Conservation (phyloP, 129 eudicot genomes). For the Mikania micrantha region DNA sequence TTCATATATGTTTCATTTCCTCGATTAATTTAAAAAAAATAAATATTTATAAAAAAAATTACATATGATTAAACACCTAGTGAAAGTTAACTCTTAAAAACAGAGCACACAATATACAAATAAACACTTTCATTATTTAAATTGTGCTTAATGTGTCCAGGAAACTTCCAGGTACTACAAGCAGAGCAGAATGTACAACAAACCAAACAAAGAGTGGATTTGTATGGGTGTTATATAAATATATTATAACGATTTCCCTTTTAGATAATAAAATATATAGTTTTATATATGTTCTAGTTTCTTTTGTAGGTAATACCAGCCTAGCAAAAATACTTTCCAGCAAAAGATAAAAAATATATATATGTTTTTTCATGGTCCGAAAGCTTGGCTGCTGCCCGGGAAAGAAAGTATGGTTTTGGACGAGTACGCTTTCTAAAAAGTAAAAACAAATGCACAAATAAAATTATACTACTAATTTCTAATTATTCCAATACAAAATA, state of each 20-base stretch:
- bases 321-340: constrained; percentile 32
- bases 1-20: too few relatives aligned
- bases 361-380: not conserved
- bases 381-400: not conserved
- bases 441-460: not conserved
- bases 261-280: constrained; percentile 12
- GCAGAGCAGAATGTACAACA: constrained; percentile 14
- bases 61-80: too few relatives aligned
- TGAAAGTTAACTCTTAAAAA: too few relatives aligned
- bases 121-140: not conserved
- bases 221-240: not conserved
- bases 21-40: too few relatives aligned
- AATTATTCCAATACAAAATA: not conserved
- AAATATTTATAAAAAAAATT: too few relatives aligned
- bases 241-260: constrained; percentile 22
- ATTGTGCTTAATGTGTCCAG: not conserved
- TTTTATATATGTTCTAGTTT: constrained; percentile 1
- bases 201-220: constrained; percentile 15
- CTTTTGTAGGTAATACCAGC: constrained; percentile 31
- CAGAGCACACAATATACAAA: constrained; percentile 1
- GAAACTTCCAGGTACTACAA: constrained; percentile 25
- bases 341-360: constrained; percentile 7
- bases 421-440: constrained; percentile 27
- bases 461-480: constrained; percentile 3
- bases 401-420: constrained; percentile 31